Conservation (phyloP, 2,329 filamentous ascomycete genomes). For the Pseudocercospora fuligena region DNA sequence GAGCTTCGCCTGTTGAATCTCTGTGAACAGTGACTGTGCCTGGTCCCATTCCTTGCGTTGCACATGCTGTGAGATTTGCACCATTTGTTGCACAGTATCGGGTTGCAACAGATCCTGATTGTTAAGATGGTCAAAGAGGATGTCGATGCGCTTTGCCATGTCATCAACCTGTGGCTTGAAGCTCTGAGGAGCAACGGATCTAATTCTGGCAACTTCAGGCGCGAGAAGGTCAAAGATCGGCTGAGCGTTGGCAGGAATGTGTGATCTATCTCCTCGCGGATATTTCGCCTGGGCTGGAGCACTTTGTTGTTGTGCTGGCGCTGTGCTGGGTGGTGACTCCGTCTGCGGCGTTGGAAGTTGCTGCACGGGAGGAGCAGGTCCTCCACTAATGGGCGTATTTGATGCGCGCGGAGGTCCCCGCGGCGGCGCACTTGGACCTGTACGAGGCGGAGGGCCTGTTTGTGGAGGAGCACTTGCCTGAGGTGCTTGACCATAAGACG, state of each 20-base stretch:
- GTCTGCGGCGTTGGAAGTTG: constrained; percentile 23
- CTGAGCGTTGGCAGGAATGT: constrained; percentile 79
- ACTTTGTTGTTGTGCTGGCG: constrained; percentile 17
- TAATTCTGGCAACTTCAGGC: constrained; percentile 86
- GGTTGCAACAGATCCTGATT: constrained; percentile 88
- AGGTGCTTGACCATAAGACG: constrained; percentile 50
- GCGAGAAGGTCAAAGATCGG: constrained; percentile 80
- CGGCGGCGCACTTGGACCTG: constrained; percentile 42
- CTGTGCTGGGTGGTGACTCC: constrained; percentile 18
- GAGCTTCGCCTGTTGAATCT: constrained; percentile 54
- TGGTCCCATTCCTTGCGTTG: constrained; percentile 51
- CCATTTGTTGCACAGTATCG: constrained; percentile 72
- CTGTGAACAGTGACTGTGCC: constrained; percentile 50
- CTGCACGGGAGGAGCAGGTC: constrained; percentile 43
- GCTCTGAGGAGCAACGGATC: constrained; percentile 79
- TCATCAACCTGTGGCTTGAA: constrained; percentile 91
- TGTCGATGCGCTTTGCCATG: constrained; percentile 84
- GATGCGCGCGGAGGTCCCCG: constrained; percentile 51
- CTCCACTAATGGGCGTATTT: constrained; percentile 39
- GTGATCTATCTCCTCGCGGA: constrained; percentile 77
- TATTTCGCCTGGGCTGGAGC: constrained; percentile 42
- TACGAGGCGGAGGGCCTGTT: constrained; percentile 41
- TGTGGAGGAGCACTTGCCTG: constrained; percentile 45
- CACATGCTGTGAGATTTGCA: constrained; percentile 56
- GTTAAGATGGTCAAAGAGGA: constrained; percentile 97